These are phyloP conservation scores for Ophiorrhiza pumila DNA, from an alignment of 257 asterid genomes.

Conservation along the genomic window DNA sequence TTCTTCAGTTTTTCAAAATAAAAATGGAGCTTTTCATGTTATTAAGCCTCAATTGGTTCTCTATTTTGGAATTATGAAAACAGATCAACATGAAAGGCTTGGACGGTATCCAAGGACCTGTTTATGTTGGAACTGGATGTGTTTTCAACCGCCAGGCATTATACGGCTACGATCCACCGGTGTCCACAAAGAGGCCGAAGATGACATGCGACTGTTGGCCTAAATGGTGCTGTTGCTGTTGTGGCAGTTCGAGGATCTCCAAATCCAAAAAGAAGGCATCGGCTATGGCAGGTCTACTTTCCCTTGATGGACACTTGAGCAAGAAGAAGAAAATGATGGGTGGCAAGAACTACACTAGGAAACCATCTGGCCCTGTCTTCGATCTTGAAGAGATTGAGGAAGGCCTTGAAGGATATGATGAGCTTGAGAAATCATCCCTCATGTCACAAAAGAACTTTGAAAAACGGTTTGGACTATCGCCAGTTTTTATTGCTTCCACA, in stretches of 20 bases:
- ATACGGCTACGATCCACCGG: slow-evolving; percentile 82
- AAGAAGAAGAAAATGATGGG: slow-evolving; percentile 68
- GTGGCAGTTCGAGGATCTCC: slow-evolving; percentile 63
- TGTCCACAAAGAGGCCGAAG: slow-evolving; percentile 61
- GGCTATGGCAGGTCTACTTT: slow-evolving; percentile 42
- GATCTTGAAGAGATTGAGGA: slow-evolving; percentile 88
- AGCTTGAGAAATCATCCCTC: slow-evolving; percentile 78
- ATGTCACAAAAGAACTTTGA: slow-evolving; percentile 85
- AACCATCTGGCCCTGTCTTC: slow-evolving; percentile 48
- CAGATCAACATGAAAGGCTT: slow-evolving; percentile 89
- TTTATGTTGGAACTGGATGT: slow-evolving; percentile 79
- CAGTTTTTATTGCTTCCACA: slow-evolving; percentile 73
- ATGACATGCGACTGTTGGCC: slow-evolving; percentile 95
- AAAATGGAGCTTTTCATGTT: no score
- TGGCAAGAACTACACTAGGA: slow-evolving; percentile 54
- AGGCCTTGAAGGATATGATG: slow-evolving; percentile 87
- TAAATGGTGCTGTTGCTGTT: slow-evolving; percentile 74
- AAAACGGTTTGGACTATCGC: slow-evolving; percentile 80
- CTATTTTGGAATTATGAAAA: slow-evolving; percentile 5
- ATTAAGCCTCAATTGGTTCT: no score
- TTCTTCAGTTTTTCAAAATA: neutral
- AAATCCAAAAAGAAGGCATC: slow-evolving; percentile 63
- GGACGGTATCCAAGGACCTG: slow-evolving; percentile 89
- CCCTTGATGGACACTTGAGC: slow-evolving; percentile 42
- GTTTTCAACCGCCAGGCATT: slow-evolving; percentile 75